Percentiles rank a stretch among this genome's conserved stretches.
Conservation (phyloP, 768 basidiomycete genomes). For the Amanita rubescens region DNA sequence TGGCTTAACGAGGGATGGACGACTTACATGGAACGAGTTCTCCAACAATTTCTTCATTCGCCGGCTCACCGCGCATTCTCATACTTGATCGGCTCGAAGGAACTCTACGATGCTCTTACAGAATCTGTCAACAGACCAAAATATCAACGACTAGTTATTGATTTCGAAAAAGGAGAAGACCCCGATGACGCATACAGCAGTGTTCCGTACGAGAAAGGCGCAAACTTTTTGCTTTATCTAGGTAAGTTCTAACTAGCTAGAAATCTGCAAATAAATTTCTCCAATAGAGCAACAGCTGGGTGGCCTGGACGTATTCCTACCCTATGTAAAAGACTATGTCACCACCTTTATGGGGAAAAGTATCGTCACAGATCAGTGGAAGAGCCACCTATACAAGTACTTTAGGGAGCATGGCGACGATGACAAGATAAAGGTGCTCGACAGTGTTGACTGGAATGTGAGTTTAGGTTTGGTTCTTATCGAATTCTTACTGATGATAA, state of each 20-base stretch:
- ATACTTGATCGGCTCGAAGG: conserved; percentile 69
- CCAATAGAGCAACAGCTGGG: conserved; percentile 61
- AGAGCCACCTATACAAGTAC: conserved; percentile 66
- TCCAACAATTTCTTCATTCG: conserved; percentile 62
- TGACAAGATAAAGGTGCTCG: conserved; percentile 57
- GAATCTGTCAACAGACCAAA: conserved; percentile 52
- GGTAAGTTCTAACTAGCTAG: conserved; percentile 35
- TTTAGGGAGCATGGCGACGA: conserved; percentile 50
- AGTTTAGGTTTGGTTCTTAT: conserved; percentile 15
- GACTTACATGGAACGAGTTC: conserved; percentile 82
- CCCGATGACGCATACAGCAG: conserved; percentile 70
- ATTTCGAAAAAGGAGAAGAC: conserved; percentile 66
- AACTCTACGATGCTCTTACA: conserved; percentile 63
- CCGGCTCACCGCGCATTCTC: conserved; percentile 75
- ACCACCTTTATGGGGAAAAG: conserved; percentile 74
- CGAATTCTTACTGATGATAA: background rate
- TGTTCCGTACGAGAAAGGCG: conserved; percentile 85
- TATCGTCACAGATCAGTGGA: conserved; percentile 82
- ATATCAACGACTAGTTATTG: conserved; percentile 76
- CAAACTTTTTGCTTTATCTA: conserved; percentile 80
- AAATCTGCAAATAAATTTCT: background rate
- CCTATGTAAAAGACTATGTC: conserved; percentile 80
- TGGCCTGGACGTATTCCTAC: conserved; percentile 78
- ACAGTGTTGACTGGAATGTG: conserved; percentile 75
- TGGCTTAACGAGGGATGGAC: conserved; percentile 96